phyloP scores from a whole-genome alignment of 2,329 filamentous ascomycete species.

The Trichoderma oligosporum region DNA sequence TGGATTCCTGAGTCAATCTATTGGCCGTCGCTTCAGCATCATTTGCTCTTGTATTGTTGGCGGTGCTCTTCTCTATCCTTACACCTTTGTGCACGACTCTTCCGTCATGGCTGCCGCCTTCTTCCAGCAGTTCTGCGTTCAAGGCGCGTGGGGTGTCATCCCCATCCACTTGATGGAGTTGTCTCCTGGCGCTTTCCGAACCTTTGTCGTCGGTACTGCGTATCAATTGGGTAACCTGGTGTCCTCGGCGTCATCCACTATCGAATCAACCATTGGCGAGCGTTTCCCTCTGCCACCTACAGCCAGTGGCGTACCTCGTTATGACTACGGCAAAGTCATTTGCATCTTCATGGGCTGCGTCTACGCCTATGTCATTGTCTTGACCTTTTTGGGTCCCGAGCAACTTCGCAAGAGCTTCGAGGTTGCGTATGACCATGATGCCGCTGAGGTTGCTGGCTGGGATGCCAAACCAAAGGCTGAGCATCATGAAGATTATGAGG shows the following conservation, averaged over 20 bases:
- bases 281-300: constrained; percentile 64
- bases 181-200: constrained; percentile 66
- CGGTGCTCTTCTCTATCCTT: constrained; percentile 77
- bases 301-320: constrained; percentile 48
- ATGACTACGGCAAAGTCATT: constrained; percentile 78
- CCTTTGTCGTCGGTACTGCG: constrained; percentile 68
- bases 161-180: constrained; percentile 77
- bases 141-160: constrained; percentile 74
- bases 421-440: constrained; percentile 44
- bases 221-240: constrained; percentile 78
- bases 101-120: constrained; percentile 75
- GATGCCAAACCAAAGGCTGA: constrained; percentile 25
- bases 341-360: constrained; percentile 90
- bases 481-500: constrained; percentile 8
- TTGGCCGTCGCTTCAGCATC: constrained; percentile 66
- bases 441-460: constrained; percentile 44
- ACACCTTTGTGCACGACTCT: constrained; percentile 63
- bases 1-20: constrained; percentile 65
- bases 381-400: constrained; percentile 62
- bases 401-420: constrained; percentile 50
- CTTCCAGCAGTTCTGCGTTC: constrained; percentile 77
- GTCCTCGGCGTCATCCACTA: constrained; percentile 66
- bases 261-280: constrained; percentile 72
- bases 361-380: constrained; percentile 57
- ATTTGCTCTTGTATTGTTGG: constrained; percentile 61